A percentile compares a stretch with the other conserved stretches of the same genome.
phyloP scores from a whole-genome alignment of 2,329 filamentous ascomycete species.

The Fusarium sarcochroum region DNA sequence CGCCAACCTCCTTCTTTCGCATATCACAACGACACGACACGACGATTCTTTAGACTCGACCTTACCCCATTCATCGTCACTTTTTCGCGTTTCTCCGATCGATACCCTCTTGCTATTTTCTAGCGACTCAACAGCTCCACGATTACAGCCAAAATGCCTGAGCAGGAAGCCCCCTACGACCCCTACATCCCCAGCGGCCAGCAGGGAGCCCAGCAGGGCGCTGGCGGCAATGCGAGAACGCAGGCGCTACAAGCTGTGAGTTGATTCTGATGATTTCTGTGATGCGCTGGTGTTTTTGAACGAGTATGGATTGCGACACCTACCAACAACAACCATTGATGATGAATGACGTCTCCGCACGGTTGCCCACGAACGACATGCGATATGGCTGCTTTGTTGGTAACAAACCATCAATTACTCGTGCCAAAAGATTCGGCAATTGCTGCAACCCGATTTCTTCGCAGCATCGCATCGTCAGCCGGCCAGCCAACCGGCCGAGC shows the following conservation, averaged over 20 bases:
- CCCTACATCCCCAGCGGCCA: constrained; percentile 86
- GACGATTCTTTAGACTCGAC: constrained; percentile 30
- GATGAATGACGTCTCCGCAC: constrained; percentile 26
- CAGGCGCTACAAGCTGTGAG: constrained; percentile 88
- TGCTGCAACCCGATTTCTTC: not conserved
- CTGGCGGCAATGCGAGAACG: constrained; percentile 65
- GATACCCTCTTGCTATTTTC: constrained; percentile 35
- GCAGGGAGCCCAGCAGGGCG: constrained; percentile 59
- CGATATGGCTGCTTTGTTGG: not conserved
- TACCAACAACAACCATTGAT: constrained; percentile 21
- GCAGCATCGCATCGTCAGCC: not conserved
- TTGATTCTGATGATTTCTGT: constrained; percentile 35
- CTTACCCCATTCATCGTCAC: constrained; percentile 17
- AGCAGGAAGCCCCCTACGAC: constrained; percentile 79
- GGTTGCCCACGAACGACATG: constrained; percentile 9
- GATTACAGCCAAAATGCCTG: constrained; percentile 61
- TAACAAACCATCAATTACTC: not conserved
- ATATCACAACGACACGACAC: constrained; percentile 39
- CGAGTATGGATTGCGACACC: constrained; percentile 37
- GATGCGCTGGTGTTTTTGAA: constrained; percentile 34
- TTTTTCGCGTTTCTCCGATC: constrained; percentile 31
- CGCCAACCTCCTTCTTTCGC: constrained; percentile 45
- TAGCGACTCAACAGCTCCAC: constrained; percentile 16
- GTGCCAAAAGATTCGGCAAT: not conserved
- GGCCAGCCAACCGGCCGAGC: not conserved